Conservation (phyloP, 2,329 filamentous ascomycete genomes). For the Biscogniauxia mediterranea region DNA sequence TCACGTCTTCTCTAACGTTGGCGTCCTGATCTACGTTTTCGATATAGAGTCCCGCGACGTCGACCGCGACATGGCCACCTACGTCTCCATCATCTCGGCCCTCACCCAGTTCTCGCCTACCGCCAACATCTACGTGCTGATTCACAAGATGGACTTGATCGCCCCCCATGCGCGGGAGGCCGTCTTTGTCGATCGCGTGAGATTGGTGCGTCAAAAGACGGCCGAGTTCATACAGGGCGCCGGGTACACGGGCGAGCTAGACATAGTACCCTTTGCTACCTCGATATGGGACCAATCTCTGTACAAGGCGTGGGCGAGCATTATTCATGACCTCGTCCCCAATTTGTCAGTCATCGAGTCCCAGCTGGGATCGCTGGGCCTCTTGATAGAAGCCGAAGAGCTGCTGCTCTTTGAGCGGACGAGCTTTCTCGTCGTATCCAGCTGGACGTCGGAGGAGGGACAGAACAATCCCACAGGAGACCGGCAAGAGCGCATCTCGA, state of each 20-base stretch:
- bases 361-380: slow-evolving; percentile 77
- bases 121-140: slow-evolving; percentile 88
- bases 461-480: slow-evolving; percentile 84
- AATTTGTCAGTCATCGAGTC: slow-evolving; percentile 86
- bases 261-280: slow-evolving; percentile 86
- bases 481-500: slow-evolving; percentile 89
- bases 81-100: slow-evolving; percentile 85
- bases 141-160: slow-evolving; percentile 99
- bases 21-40: slow-evolving; percentile 98
- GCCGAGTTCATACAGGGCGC: slow-evolving; percentile 48
- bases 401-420: slow-evolving; percentile 92
- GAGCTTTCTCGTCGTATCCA: slow-evolving; percentile 94
- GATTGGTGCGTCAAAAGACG: slow-evolving; percentile 73
- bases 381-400: slow-evolving; percentile 88
- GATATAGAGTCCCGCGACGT: slow-evolving; percentile 96
- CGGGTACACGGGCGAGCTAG: slow-evolving; percentile 47
- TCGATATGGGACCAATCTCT: slow-evolving; percentile 98
- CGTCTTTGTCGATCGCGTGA: slow-evolving; percentile 81
- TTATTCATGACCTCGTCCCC: slow-evolving; percentile 97
- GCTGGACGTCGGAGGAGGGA: slow-evolving; percentile 75
- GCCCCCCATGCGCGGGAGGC: slow-evolving; percentile 73
- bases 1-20: slow-evolving; percentile 95
- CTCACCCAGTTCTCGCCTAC: slow-evolving; percentile 78
- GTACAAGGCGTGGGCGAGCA: slow-evolving; percentile 97
- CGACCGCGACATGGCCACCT: slow-evolving; percentile 87